Evolutionary conservation across 768 basidiomycete species (phyloP), one percentile per base, ranked within the genome.

Genomic region (Lyophyllum atratum): DNA sequence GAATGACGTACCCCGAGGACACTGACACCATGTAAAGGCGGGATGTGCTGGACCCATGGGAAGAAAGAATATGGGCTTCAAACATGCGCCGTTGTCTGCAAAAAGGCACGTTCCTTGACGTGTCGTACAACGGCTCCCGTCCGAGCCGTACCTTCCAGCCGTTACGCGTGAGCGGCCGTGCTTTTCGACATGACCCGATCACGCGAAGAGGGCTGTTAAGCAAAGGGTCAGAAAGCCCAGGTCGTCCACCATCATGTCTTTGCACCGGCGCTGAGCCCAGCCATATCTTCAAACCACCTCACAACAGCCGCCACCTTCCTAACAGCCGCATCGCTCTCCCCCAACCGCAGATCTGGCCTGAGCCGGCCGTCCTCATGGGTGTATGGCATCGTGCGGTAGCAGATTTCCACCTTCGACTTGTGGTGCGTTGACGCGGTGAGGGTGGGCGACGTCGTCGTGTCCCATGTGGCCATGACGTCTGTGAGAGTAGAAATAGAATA

Each of bases 301-400:
- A 85, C 89, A 28, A 90, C 76, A 17, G 76, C 72, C 0, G 85
- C 81, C 0, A 93, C 90, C 56, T 80, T 86, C 54, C 83, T 77
- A 14, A 93, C 87, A 8, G 78, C 79, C 9, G 84, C 82, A 54
- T 93, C 90, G 55, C 85, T 90, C 57, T 76, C 74, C 1, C 85
- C 89, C 3, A 93, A 74, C 31, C 90, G 78, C 40, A 92, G 69
- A 69, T 93, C 92, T 17, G 92, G 90, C 6, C 89, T 80, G 5
- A 89, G 71, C 5, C 75, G 76, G 17, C 74, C 72, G 66, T 93
- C 90, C 58, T 82, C 80, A 26, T 76, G 76, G 1, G 78, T 75
- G 60, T 81, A 79, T 2, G 90, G 87, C 82, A 93, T 82, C 7
- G 89, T 87, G 19, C 92, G 84, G 71, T 88, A 93, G 66, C 92